Conservation (phyloP, 1,284 basidiomycete genomes). For the Cerrena zonata region DNA sequence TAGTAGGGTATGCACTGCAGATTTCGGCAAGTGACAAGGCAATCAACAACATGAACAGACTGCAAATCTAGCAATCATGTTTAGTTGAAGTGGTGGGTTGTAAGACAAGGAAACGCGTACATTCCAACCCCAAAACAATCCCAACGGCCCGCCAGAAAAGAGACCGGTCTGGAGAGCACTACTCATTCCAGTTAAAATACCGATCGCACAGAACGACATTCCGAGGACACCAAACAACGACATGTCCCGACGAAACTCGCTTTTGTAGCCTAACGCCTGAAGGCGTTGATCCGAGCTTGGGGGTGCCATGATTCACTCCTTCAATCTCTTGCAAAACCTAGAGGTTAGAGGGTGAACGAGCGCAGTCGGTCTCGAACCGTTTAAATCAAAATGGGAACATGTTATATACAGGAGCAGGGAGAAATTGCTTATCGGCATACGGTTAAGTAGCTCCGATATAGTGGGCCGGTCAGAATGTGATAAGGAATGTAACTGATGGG, state of each 20-base stretch:
- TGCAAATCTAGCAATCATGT: constrained; percentile 39
- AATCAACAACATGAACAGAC: constrained; percentile 56
- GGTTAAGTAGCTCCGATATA: no score
- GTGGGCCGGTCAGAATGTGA: no score
- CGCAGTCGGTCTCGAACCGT: no score
- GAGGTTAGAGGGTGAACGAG: no score
- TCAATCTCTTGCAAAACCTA: no score
- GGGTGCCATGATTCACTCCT: neutral
- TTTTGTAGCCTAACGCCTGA: constrained; percentile 49
- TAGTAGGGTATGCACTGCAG: constrained; percentile 54
- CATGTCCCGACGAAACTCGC: constrained; percentile 54
- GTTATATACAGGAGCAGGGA: no score
- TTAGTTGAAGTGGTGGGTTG: neutral
- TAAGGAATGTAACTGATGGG: no score
- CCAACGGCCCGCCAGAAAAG: constrained; percentile 54
- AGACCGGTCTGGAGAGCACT: constrained; percentile 51
- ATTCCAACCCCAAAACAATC: constrained; percentile 64
- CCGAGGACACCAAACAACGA: constrained; percentile 54
- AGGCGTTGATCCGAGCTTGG: constrained; percentile 38
- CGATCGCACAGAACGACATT: constrained; percentile 58
- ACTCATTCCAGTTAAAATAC: constrained; percentile 57
- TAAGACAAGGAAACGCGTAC: constrained; percentile 28
- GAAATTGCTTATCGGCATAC: no score
- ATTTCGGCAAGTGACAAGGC: constrained; percentile 54
- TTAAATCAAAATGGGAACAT: no score